Evolutionary conservation across 1,284 basidiomycete species (phyloP).

Genomic region (Spongispora temasekensis): DNA sequence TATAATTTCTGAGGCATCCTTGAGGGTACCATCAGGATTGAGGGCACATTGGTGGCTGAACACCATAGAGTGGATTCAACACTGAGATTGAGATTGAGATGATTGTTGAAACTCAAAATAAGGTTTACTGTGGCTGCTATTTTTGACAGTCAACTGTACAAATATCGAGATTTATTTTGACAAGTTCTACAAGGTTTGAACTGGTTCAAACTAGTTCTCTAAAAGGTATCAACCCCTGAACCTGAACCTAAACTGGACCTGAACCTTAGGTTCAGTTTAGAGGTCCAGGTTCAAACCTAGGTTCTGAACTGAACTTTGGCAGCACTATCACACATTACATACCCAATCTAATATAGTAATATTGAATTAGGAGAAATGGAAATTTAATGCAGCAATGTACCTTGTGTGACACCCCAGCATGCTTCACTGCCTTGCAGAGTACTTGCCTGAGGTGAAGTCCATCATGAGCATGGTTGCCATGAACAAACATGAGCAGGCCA

Average conservation of each 20-base stretch:
- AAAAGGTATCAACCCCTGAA: not conserved
- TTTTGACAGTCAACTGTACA: not conserved
- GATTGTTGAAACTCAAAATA: not conserved
- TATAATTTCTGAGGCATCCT: not conserved
- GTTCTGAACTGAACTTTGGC: not conserved
- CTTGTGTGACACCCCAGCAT: too few species aligned
- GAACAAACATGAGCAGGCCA: not conserved
- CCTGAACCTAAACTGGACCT: not conserved
- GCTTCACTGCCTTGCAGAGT: too few species aligned
- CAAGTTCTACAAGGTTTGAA: not conserved
- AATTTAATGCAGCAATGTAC: too few species aligned
- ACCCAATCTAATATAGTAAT: too few species aligned
- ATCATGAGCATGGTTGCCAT: constrained; percentile 7
- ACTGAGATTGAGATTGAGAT: not conserved
- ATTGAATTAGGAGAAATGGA: too few species aligned
- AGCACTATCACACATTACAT: too few species aligned
- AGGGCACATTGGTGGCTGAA: not conserved
- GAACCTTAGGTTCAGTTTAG: not conserved
- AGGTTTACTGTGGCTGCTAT: not conserved
- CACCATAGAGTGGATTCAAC: not conserved
- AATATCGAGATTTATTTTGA: not conserved
- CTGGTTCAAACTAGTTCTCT: not conserved
- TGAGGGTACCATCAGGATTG: not conserved
- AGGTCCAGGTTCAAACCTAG: not conserved
- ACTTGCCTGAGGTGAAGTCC: too few species aligned